Evolutionary conservation across 371 early-diverging fungal species (phyloP), one percentile per base, ranked within the genome.

Genomic region (Chytridium lagenaria): DNA sequence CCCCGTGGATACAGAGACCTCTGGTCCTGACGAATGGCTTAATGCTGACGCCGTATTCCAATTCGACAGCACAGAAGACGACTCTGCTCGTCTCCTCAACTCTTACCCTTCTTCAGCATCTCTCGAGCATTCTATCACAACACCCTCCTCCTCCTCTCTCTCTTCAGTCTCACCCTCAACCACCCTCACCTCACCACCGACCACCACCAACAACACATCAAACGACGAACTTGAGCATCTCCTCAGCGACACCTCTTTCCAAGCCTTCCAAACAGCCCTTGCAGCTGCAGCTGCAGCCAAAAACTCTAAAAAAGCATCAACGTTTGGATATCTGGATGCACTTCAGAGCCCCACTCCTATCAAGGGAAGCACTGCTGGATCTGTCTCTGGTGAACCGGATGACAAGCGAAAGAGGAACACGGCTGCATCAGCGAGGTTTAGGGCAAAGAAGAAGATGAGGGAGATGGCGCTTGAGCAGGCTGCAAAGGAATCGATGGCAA

Each of bases 351-450:
- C 49, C 51, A 74, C 33, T 22, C 77, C 44, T 44, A 19, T 44
- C 12, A n/a, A n/a, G n/a, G n/a, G n/a, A n/a, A n/a, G n/a, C n/a
- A n/a, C n/a, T n/a, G n/a, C n/a, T n/a, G n/a, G n/a, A n/a, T n/a
- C n/a, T n/a, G n/a, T n/a, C n/a, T n/a, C n/a, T n/a, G n/a, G n/a
- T 19, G 44, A 69, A 50, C 81, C 73, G 57, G 39, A 61, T 36
- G 96, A 95, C 78, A 96, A 96, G 80, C 88, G 98, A 26, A 85
- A 90, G 26, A 87, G 97, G 15, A 98, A 98, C 86, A 98, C 97
- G 1, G 95, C 92, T 0, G 98, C 98, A 0, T 95, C 95, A 10
- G 97, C 97, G 2, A 86, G 98, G n/a, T 98, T 98, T 87, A 89
- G 98, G 0, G 87, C 94, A 50, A 95, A 95, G 88, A 98, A 97